phyloP scores from a whole-genome alignment of 306 rosid species.

The Vigna mungo region DNA sequence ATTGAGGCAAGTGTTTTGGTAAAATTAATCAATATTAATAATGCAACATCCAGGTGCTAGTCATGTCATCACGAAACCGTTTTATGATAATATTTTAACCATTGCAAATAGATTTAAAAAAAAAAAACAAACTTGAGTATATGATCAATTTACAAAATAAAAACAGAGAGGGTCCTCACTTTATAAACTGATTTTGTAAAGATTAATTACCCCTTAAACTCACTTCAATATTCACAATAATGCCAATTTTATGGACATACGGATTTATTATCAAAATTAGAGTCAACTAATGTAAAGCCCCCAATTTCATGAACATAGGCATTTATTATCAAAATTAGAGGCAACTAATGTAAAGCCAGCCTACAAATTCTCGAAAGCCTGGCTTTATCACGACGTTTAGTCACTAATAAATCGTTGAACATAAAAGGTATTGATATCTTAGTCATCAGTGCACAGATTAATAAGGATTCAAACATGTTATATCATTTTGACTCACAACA shows the following conservation, averaged over 20 bases:
- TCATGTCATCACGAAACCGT: no score
- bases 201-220: no score
- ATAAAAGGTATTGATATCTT: background rate
- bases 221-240: background rate
- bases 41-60: no score
- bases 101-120: background rate
- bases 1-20: no score
- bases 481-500: background rate
- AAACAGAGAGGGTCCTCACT: no score
- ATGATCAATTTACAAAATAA: no score
- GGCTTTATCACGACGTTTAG: background rate
- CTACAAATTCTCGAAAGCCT: constrained; percentile 1
- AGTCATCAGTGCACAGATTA: background rate
- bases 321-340: constrained; percentile 7
- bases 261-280: no score
- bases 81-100: background rate
- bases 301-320: background rate
- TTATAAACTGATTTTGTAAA: no score
- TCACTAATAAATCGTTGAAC: background rate
- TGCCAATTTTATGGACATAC: constrained; percentile 10
- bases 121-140: background rate
- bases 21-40: no score
- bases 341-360: background rate
- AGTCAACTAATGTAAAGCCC: no score
- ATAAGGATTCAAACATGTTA: constrained; percentile 7